These are phyloP conservation scores for Athelia psychrophila DNA, from an alignment of 1,284 basidiomycete genomes.

Conservation along the genomic window DNA sequence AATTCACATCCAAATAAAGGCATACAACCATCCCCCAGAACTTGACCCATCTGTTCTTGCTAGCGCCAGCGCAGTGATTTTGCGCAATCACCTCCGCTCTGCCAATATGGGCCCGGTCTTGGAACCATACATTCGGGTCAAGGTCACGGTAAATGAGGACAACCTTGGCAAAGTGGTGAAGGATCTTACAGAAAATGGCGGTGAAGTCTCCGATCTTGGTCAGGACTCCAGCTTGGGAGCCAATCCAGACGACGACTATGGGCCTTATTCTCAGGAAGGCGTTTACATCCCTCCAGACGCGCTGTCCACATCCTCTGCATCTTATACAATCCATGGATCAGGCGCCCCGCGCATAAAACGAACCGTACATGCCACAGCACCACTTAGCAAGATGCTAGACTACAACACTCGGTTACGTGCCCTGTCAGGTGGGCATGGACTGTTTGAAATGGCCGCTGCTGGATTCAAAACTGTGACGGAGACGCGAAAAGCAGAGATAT, in stretches of 20 bases:
- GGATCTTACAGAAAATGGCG: constrained; percentile 73
- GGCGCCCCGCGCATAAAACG: constrained; percentile 44
- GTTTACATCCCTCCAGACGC: constrained; percentile 72
- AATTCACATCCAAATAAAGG: constrained; percentile 52
- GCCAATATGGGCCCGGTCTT: constrained; percentile 67
- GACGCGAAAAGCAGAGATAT: constrained; percentile 60
- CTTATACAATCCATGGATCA: constrained; percentile 19
- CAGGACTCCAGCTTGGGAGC: constrained; percentile 33
- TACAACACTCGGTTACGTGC: constrained; percentile 79
- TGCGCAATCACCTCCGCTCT: constrained; percentile 56
- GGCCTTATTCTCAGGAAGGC: constrained; percentile 53
- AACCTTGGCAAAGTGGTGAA: constrained; percentile 71
- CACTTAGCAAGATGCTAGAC: constrained; percentile 77
- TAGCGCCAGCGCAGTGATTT: constrained; percentile 59
- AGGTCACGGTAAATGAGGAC: constrained; percentile 62
- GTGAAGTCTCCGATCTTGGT: constrained; percentile 67
- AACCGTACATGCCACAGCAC: constrained; percentile 68
- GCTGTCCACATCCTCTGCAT: constrained; percentile 65
- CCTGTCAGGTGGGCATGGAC: constrained; percentile 78
- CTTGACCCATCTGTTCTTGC: constrained; percentile 52
- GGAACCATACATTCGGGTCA: constrained; percentile 71
- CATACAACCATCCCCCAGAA: constrained; percentile 38
- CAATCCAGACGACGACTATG: constrained; percentile 42
- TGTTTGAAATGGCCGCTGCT: constrained; percentile 75
- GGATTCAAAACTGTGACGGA: constrained; percentile 71